phyloP scores from a whole-genome alignment of 306 rosid species.

The Crotalaria pallida region DNA sequence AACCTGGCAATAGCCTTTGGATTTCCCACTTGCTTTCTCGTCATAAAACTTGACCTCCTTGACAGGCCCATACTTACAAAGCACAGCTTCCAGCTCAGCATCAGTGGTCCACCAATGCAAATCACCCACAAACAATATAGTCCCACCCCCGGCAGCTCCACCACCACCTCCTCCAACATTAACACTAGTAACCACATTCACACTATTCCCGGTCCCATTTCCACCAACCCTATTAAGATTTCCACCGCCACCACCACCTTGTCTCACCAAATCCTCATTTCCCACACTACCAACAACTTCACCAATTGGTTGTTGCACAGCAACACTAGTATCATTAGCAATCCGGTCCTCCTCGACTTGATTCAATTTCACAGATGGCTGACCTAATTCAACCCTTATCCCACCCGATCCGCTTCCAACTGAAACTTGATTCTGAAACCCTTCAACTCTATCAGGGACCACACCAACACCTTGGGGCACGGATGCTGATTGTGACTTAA shows the following conservation, averaged over 20 bases:
- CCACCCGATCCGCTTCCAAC: conserved; percentile 27
- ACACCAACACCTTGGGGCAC: conserved; percentile 20
- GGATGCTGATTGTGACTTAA: conserved; percentile 35
- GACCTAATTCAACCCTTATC: conserved; percentile 85
- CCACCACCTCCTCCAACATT: conserved; percentile 18
- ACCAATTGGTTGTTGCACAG: conserved; percentile 41
- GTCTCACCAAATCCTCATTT: conserved; percentile 60
- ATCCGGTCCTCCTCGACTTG: conserved; percentile 63
- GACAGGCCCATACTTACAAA: conserved; percentile 77
- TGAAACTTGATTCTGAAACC: conserved; percentile 67
- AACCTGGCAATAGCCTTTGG: conserved; percentile 96
- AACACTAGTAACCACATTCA: conserved; percentile 18
- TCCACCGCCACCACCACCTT: conserved; percentile 36
- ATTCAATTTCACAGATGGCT: conserved; percentile 41
- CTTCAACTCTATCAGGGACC: conserved; percentile 37
- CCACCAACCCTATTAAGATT: conserved; percentile 39
- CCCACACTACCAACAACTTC: conserved; percentile 41
- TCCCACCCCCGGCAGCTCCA: conserved; percentile 53
- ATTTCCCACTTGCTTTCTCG: conserved; percentile 97
- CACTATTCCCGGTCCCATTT: conserved; percentile 41
- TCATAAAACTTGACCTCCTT: conserved; percentile 92
- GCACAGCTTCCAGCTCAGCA: conserved; percentile 78
- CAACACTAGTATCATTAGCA: conserved; percentile 38
- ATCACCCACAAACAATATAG: conserved; percentile 87
- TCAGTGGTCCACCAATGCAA: conserved; percentile 99